A percentile compares a stretch with the other conserved stretches of the same genome.
phyloP scores from a whole-genome alignment of 768 basidiomycete genomes.

The Suillus occidentalis region DNA sequence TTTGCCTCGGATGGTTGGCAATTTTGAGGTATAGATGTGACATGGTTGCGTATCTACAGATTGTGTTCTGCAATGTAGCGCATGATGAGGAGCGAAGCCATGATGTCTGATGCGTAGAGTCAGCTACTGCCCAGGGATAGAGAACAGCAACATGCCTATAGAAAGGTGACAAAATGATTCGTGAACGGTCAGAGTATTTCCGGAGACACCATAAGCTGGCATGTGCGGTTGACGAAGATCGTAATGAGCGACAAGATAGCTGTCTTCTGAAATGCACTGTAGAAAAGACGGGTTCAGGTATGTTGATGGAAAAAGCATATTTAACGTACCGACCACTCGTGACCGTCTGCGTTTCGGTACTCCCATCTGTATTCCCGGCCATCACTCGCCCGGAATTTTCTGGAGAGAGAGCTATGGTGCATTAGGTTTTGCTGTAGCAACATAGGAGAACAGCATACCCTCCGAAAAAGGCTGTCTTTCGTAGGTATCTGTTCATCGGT shows the following conservation, averaged over 20 bases:
- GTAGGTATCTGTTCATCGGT: constrained; percentile 65
- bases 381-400: constrained; percentile 70
- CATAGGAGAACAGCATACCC: constrained; percentile 44
- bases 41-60: constrained; percentile 25
- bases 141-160: constrained; percentile 42
- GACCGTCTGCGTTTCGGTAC: constrained; percentile 50
- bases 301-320: constrained; percentile 8
- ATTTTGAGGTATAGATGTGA: not conserved
- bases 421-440: not conserved
- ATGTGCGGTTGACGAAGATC: constrained; percentile 56
- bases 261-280: constrained; percentile 57
- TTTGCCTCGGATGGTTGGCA: not conserved
- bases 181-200: constrained; percentile 60
- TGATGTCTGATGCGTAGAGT: constrained; percentile 42
- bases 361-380: constrained; percentile 74
- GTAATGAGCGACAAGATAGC: constrained; percentile 63
- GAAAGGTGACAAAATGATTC: constrained; percentile 54
- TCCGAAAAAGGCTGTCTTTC: constrained; percentile 63
- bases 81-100: constrained; percentile 63
- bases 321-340: constrained; percentile 76
- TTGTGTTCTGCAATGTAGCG: constrained; percentile 57
- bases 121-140: constrained; percentile 8
- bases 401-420: constrained; percentile 53
- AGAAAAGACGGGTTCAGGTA: constrained; percentile 5
- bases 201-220: constrained; percentile 59